Percentiles rank a stretch among this genome's conserved stretches.
phyloP scores from a whole-genome alignment of 2,329 filamentous ascomycete genomes.

The Talaromyces amestolkiae region DNA sequence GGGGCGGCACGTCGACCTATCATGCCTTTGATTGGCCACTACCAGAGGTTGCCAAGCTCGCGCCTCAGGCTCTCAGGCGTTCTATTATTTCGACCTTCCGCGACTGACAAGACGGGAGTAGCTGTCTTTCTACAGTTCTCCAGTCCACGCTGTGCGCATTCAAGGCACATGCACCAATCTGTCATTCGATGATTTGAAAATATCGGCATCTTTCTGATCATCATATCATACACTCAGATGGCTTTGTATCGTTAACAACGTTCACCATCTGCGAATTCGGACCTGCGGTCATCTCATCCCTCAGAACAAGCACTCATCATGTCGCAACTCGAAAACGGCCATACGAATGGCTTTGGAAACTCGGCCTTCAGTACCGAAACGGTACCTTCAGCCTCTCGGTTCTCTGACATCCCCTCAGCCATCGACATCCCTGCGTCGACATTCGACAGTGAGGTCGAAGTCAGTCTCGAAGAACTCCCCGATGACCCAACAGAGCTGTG shows the following conservation, averaged over 20 bases:
- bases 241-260: slow-evolving; percentile 5
- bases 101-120: neutral
- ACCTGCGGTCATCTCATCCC: slow-evolving; percentile 2
- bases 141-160: slow-evolving; percentile 11
- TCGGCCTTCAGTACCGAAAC: slow-evolving; percentile 32
- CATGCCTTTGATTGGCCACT: neutral
- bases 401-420: slow-evolving; percentile 60
- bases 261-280: slow-evolving; percentile 14
- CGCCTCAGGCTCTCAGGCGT: neutral
- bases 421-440: slow-evolving; percentile 65
- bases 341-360: slow-evolving; percentile 54
- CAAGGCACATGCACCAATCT: neutral
- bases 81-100: neutral
- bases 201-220: neutral
- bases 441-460: slow-evolving; percentile 72
- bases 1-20: neutral
- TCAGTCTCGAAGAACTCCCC: slow-evolving; percentile 83
- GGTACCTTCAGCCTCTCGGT: slow-evolving; percentile 47
- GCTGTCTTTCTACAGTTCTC: slow-evolving; percentile 6
- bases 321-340: slow-evolving; percentile 52
- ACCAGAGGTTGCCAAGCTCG: slow-evolving; percentile 2
- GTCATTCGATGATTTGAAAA: neutral
- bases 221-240: slow-evolving; percentile 4
- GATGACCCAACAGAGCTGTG: slow-evolving; percentile 95
- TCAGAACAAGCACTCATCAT: slow-evolving; percentile 36